These are phyloP conservation scores for Jimgerdemannia flammicorona DNA, from an alignment of 192 early-diverging fungal species.

Conservation along the genomic window DNA sequence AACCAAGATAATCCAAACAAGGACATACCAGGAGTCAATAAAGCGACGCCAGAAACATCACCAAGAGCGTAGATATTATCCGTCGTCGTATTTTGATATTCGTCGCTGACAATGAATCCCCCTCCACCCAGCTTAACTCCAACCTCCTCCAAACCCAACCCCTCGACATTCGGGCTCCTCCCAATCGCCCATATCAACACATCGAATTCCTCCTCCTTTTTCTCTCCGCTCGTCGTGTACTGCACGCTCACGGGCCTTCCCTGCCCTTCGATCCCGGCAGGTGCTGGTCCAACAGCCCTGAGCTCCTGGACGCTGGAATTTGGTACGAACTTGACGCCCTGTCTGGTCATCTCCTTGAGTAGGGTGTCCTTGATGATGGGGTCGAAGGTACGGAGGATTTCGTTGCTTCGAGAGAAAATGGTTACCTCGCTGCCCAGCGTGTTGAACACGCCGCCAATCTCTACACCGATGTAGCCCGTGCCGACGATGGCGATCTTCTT, in stretches of 20 bases:
- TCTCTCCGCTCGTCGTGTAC: conserved; percentile 34
- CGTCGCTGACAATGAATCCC: conserved; percentile 80
- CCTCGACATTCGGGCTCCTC: conserved; percentile 68
- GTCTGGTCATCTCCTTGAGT: conserved; percentile 67
- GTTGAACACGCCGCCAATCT: conserved; percentile 92
- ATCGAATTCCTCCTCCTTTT: conserved; percentile 65
- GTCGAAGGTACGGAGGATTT: conserved; percentile 89
- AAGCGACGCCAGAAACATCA: conserved; percentile 87
- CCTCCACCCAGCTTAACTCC: conserved; percentile 58
- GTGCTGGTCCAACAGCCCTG: conserved; percentile 35
- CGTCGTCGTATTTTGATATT: conserved; percentile 79
- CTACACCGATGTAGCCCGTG: conserved; percentile 96
- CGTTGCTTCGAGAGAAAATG: conserved; percentile 79
- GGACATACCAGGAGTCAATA: conserved; percentile 86
- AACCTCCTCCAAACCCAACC: conserved; percentile 63
- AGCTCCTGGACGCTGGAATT: conserved; percentile 59
- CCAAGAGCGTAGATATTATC: conserved; percentile 82
- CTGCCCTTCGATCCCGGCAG: conserved; percentile 34
- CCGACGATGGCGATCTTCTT: conserved; percentile 86
- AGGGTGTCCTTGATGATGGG: conserved; percentile 74
- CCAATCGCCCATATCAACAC: conserved; percentile 91
- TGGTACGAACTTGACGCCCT: conserved; percentile 80
- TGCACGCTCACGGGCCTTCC: conserved; percentile 45
- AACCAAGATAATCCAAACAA: no score
- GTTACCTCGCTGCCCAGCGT: conserved; percentile 80